Evolutionary conservation across 2,329 filamentous ascomycete genomes (phyloP).

Genomic region (Monosporascus sp.): DNA sequence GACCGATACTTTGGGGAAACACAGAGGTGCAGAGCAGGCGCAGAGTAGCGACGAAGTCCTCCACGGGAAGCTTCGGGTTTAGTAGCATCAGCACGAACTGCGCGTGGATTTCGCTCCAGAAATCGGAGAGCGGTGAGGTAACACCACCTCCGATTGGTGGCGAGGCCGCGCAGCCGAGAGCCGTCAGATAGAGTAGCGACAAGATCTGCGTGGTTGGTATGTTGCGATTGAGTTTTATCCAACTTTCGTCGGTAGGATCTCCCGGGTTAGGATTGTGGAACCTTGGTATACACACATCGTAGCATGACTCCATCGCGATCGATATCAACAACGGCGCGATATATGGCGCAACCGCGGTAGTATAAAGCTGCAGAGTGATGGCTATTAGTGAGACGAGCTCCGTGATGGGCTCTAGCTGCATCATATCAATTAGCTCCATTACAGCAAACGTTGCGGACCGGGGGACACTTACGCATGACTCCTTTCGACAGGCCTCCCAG

Average conservation of each 20-base stretch:
- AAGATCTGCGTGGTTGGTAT: constrained; percentile 61
- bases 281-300: constrained; percentile 52
- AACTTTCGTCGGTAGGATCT: constrained; percentile 38
- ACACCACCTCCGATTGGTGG: constrained; percentile 15
- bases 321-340: constrained; percentile 54
- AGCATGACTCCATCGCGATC: constrained; percentile 53
- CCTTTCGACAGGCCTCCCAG: constrained; percentile 63
- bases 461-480: constrained; percentile 37
- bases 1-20: constrained; percentile 59
- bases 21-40: constrained; percentile 63
- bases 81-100: constrained; percentile 64
- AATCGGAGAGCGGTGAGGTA: constrained; percentile 35
- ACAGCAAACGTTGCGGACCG: not conserved
- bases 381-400: constrained; percentile 60
- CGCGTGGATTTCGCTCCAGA: constrained; percentile 65
- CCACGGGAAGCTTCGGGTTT: constrained; percentile 58
- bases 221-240: constrained; percentile 42
- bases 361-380: constrained; percentile 59
- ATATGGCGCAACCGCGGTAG: constrained; percentile 51
- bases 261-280: constrained; percentile 44
- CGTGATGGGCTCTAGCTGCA: constrained; percentile 53
- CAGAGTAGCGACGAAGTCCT: constrained; percentile 60
- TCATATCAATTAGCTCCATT: constrained; percentile 2
- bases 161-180: constrained; percentile 51
- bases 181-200: constrained; percentile 59